A percentile compares a stretch with the other conserved stretches of the same genome.
These are phyloP conservation scores for Eimeria acervulina DNA, from an alignment of 169 alveolate species.

Conservation along the genomic window DNA sequence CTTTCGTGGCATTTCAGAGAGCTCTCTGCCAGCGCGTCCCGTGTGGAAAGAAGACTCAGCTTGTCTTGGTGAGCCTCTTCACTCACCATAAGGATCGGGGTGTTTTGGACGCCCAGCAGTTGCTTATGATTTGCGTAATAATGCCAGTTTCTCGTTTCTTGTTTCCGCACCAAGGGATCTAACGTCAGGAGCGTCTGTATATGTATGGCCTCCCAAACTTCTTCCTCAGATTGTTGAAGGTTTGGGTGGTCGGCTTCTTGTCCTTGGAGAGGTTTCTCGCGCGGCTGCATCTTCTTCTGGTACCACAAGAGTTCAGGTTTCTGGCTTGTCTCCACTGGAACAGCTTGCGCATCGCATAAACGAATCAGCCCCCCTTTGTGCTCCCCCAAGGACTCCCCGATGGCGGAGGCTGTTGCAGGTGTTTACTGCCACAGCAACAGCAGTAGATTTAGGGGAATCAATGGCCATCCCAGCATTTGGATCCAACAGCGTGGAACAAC, in stretches of 20 bases:
- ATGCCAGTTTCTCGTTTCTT: background rate
- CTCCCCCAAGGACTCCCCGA: slow-evolving; percentile 59
- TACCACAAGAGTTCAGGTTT: background rate
- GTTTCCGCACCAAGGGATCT: background rate
- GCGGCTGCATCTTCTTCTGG: background rate
- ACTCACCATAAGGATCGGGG: background rate
- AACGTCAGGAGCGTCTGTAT: background rate
- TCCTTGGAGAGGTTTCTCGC: slow-evolving; percentile 20
- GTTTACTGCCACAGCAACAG: slow-evolving; percentile 68
- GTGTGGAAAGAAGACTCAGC: slow-evolving; percentile 34
- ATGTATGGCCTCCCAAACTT: background rate
- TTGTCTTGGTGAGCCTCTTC: slow-evolving; percentile 56
- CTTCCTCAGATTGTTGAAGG: slow-evolving; percentile 61
- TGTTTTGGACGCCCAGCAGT: background rate
- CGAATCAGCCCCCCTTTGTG: slow-evolving; percentile 55
- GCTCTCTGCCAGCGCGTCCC: slow-evolving; percentile 62
- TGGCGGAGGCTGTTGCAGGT: slow-evolving; percentile 73
- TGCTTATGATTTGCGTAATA: background rate
- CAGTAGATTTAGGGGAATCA: slow-evolving; percentile 56
- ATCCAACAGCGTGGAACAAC: background rate
- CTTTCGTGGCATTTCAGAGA: slow-evolving; percentile 4
- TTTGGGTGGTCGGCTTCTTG: slow-evolving; percentile 65
- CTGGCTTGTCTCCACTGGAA: slow-evolving; percentile 37
- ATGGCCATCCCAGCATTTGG: background rate
- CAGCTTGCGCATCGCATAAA: slow-evolving; percentile 40